Conservation (phyloP, 108 stramenopile genomes). For the Pseudonitzschia pungens region DNA sequence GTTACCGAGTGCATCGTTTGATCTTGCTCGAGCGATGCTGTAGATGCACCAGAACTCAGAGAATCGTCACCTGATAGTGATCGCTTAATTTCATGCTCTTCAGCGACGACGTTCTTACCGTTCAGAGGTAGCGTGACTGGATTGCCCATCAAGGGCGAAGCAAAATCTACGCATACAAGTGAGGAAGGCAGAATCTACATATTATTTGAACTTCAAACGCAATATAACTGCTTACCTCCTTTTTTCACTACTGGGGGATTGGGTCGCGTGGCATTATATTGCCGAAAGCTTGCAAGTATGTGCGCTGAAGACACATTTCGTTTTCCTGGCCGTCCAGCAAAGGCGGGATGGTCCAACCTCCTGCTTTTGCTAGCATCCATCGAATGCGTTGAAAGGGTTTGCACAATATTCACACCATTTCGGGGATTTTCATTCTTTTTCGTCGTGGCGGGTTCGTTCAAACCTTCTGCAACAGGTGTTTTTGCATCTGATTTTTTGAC, state of each 20-base stretch:
- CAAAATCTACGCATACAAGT: too few relatives aligned
- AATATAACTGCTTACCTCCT: slow-evolving; percentile 5
- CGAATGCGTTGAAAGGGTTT: slow-evolving; percentile 13
- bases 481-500: not conserved
- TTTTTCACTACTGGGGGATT: not conserved
- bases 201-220: not conserved
- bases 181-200: not conserved
- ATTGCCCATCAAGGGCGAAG: too few relatives aligned
- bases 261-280: slow-evolving; percentile 22
- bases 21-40: slow-evolving; percentile 8
- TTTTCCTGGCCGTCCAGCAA: slow-evolving; percentile 17
- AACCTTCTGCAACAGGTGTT: not conserved
- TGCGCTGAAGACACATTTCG: slow-evolving; percentile 29
- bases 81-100: not conserved
- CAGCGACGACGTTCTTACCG: not conserved
- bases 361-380: slow-evolving; percentile 22
- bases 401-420: not conserved
- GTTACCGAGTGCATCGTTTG: slow-evolving; percentile 15
- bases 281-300: slow-evolving; percentile 30
- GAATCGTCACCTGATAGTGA: slow-evolving; percentile 6
- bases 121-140: too few relatives aligned
- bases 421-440: not conserved
- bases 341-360: slow-evolving; percentile 34
- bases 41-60: not conserved
- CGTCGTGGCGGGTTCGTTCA: too few relatives aligned